Evolutionary conservation across 2,329 filamentous ascomycete species (phyloP), one percentile per base, ranked within the genome.

Genomic region (Scopulariopsis brevicaulis): DNA sequence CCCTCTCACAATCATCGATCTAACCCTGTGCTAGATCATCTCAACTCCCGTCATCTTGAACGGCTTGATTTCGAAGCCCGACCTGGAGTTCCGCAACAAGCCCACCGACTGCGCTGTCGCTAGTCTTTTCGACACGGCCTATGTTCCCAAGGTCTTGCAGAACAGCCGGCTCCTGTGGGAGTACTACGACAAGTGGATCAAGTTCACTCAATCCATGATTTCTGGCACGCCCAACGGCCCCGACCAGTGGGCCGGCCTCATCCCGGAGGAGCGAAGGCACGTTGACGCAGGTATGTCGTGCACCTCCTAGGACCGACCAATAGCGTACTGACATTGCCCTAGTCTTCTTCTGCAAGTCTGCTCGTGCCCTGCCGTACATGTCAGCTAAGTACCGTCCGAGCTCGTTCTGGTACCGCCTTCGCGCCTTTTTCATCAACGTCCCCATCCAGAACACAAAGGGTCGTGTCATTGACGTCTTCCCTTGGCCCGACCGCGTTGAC

Each of bases 91-190:
- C 1, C 70, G 67, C 10, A 76, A 75, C 53, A 76, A 77, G 46
- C 76, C 77, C 0, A 70, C 77, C 15, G 77, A 80, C 60, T 70
- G 73, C 2, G 72, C 73, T 1, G 68, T 74, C 1, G 76, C 75
- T 11, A 77, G 75, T 57, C 64, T 80, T 5, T 79, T 80, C 60
- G 77, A 80, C 60, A 79, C 77, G 0, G 74, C 75, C 4, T 80
- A 80, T 57, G 72, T 75, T 5, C 77, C 78, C n/a, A 73, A 74
- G 0, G 59, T 71, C 3, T 65, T 80, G 0, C 73, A 76, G 59
- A 69, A 69, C n/a, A 73, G 72, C 15, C 66, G 62, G 1, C 60
- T 75, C 2, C 68, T 74, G 5, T 79, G 77, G 77, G 62, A 62
- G 1, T 73, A 73, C 57, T 80, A 80, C 59, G 73, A 79, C 56